Conservation (phyloP, 192 early-diverging fungal genomes). For the Spizellomyces punctatus region DNA sequence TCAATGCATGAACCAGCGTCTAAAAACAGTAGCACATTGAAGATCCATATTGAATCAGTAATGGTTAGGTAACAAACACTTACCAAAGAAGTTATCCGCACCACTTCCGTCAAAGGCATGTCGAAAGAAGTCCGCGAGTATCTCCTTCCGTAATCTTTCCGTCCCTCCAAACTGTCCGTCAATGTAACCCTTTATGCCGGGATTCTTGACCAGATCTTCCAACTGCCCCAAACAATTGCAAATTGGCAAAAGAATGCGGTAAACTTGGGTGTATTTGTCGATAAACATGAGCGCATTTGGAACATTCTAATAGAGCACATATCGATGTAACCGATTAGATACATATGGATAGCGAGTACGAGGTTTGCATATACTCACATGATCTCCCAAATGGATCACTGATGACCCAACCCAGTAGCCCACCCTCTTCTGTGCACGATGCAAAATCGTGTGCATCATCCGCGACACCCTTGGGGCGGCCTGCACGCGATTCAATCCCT, state of each 20-base stretch:
- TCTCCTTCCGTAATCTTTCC: slow-evolving; percentile 60
- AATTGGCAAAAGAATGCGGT: slow-evolving; percentile 91
- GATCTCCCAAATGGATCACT: slow-evolving; percentile 97
- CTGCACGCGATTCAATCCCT: slow-evolving; percentile 96
- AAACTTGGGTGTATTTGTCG: slow-evolving; percentile 97
- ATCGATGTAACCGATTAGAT: background rate
- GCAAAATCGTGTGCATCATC: slow-evolving; percentile 87
- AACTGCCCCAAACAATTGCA: slow-evolving; percentile 74
- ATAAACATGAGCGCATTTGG: slow-evolving; percentile 98
- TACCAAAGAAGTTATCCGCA: slow-evolving; percentile 61
- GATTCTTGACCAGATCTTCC: slow-evolving; percentile 52
- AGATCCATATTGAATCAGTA: slow-evolving; percentile 14
- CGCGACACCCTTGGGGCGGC: slow-evolving; percentile 78
- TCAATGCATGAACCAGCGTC: slow-evolving; percentile 96
- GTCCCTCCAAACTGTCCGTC: slow-evolving; percentile 69
- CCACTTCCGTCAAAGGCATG: slow-evolving; percentile 97
- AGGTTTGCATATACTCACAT: slow-evolving; percentile 37
- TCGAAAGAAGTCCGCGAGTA: slow-evolving; percentile 93
- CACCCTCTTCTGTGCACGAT: slow-evolving; percentile 80
- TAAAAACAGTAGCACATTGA: slow-evolving; percentile 37
- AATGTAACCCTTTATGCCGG: slow-evolving; percentile 69
- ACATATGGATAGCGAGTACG: background rate
- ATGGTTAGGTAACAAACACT: slow-evolving; percentile 12
- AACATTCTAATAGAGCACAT: slow-evolving; percentile 65
- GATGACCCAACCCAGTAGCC: slow-evolving; percentile 92